phyloP scores from a whole-genome alignment of 345 rosid genomes.

The Linum trigynum region DNA sequence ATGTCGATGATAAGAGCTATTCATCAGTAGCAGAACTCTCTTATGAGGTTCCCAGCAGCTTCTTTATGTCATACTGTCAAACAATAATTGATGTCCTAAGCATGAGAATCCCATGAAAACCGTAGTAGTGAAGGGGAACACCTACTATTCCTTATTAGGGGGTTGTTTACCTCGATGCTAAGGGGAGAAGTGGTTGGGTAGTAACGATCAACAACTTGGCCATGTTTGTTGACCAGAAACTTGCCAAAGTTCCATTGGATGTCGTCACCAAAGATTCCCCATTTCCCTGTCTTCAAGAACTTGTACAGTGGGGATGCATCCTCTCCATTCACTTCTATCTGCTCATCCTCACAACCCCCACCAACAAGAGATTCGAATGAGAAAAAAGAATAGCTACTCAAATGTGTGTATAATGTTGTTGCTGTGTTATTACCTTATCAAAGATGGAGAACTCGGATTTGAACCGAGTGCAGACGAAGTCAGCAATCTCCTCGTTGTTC shows the following conservation, averaged over 20 bases:
- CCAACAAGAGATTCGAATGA: neutral
- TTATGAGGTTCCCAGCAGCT: constrained; percentile 31
- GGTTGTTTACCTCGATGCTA: constrained; percentile 20
- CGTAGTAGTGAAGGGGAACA: too few species aligned
- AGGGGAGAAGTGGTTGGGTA: constrained; percentile 27
- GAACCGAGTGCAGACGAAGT: constrained; percentile 24
- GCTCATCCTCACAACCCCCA: neutral
- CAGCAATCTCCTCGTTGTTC: constrained; percentile 19
- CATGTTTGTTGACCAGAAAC: constrained; percentile 21
- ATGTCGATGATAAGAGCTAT: neutral
- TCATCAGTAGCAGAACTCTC: neutral
- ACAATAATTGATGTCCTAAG: neutral
- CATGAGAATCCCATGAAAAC: neutral
- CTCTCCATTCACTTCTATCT: constrained; percentile 27
- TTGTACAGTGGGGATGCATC: constrained; percentile 24
- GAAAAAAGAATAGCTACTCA: neutral
- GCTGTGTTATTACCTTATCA: constrained; percentile 15
- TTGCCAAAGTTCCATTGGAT: constrained; percentile 30
- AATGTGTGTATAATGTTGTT: neutral
- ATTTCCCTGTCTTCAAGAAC: constrained; percentile 23
- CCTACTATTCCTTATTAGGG: neutral
- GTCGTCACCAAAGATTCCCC: constrained; percentile 30
- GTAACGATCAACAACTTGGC: constrained; percentile 24
- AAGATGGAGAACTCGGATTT: constrained; percentile 25
- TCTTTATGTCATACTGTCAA: constrained; percentile 51